Percentiles rank a stretch among this genome's conserved stretches.
Evolutionary conservation across 192 early-diverging fungal genomes (phyloP).

Genomic region (Thoreauomyces humboldtii): DNA sequence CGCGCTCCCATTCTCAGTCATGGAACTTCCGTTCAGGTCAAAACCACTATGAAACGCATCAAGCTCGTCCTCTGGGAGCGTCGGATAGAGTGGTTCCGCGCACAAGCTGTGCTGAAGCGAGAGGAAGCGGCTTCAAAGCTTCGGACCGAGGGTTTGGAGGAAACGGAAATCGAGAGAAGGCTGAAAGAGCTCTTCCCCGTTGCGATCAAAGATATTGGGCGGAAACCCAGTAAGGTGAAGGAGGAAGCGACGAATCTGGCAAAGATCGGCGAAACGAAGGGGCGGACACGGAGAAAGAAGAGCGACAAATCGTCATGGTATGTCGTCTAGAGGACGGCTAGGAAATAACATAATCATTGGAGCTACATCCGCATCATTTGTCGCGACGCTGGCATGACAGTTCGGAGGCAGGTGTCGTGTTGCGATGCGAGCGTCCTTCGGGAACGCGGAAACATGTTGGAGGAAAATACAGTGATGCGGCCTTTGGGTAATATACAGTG

Average conservation of each 20-base stretch:
- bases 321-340: conserved; percentile 4
- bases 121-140: conserved; percentile 14
- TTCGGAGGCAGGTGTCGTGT: too few relatives aligned
- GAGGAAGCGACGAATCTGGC: neutral
- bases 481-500: too few relatives aligned
- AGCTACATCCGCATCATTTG: too few relatives aligned
- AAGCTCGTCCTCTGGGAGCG: conserved; percentile 54
- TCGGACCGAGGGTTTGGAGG: conserved; percentile 2
- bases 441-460: too few relatives aligned
- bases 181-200: conserved; percentile 26
- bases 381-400: too few relatives aligned
- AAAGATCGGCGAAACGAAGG: neutral
- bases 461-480: too few relatives aligned
- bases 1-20: too few relatives aligned
- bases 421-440: too few relatives aligned
- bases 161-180: conserved; percentile 1
- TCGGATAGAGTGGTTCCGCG: conserved; percentile 39
- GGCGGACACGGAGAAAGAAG: conserved; percentile 1
- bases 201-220: conserved; percentile 13
- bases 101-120: conserved; percentile 38
- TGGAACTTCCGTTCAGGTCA: too few relatives aligned
- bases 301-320: conserved; percentile 6
- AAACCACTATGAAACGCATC: conserved; percentile 49
- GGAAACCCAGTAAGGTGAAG: conserved; percentile 7
- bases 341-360: too few relatives aligned